phyloP scores from a whole-genome alignment of 2,329 filamentous ascomycete genomes.

The Fusarium buharicum region DNA sequence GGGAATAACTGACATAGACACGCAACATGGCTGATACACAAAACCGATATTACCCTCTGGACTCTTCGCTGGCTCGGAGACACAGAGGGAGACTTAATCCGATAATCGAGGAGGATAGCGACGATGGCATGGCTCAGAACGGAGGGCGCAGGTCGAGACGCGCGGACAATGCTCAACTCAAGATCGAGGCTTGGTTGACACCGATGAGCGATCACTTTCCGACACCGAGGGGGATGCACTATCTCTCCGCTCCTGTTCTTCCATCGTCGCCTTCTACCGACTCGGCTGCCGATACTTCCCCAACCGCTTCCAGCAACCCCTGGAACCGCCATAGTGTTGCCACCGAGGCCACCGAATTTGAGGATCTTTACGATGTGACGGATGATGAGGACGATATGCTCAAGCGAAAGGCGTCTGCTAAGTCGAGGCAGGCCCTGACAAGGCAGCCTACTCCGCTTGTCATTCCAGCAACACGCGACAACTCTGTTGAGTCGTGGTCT shows the following conservation, averaged over 20 bases:
- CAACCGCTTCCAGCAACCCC: slow-evolving; percentile 64
- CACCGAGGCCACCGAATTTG: slow-evolving; percentile 78
- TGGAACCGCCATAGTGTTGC: slow-evolving; percentile 72
- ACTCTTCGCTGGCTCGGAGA: slow-evolving; percentile 67
- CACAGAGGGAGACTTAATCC: slow-evolving; percentile 68
- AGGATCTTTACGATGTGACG: slow-evolving; percentile 88
- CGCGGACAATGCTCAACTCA: slow-evolving; percentile 55
- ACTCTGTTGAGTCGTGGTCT: slow-evolving; percentile 56
- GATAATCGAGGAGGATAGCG: slow-evolving; percentile 69
- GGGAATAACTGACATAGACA: slow-evolving; percentile 47
- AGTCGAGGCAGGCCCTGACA: slow-evolving; percentile 56
- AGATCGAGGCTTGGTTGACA: slow-evolving; percentile 68
- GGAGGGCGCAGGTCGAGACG: slow-evolving; percentile 43
- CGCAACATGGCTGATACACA: slow-evolving; percentile 60
- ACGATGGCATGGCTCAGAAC: slow-evolving; percentile 49
- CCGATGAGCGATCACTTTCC: slow-evolving; percentile 74
- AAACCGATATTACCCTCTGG: slow-evolving; percentile 56
- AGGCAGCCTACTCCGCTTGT: slow-evolving; percentile 58
- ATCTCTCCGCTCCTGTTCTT: slow-evolving; percentile 70
- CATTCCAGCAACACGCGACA: slow-evolving; percentile 58
- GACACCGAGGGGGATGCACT: slow-evolving; percentile 74
- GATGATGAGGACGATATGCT: slow-evolving; percentile 72
- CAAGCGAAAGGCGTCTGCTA: slow-evolving; percentile 47
- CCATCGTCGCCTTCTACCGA: slow-evolving; percentile 69
- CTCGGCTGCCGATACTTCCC: slow-evolving; percentile 64